Conservation (phyloP, 1,284 basidiomycete species). For the Coniferiporia weirii region DNA sequence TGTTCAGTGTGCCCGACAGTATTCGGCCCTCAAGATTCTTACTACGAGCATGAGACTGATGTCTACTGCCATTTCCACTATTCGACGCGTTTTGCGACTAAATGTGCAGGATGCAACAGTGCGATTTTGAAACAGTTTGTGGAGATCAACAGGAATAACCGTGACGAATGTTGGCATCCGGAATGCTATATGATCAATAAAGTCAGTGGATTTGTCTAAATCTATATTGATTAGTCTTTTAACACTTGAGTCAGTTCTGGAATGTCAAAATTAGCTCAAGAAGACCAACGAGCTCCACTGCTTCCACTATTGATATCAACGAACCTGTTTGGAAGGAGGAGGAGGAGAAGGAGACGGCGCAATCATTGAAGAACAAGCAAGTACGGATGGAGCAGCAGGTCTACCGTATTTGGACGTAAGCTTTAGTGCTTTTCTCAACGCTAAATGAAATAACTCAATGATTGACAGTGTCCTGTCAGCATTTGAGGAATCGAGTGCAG, state of each 20-base stretch:
- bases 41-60: conserved; percentile 96
- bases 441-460: conserved; percentile 5
- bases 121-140: conserved; percentile 99
- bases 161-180: conserved; percentile 99
- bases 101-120: conserved; percentile 95
- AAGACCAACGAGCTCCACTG: conserved; percentile 51
- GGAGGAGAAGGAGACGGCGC: conserved; percentile 75
- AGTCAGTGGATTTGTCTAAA: conserved; percentile 39
- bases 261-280: conserved; percentile 93
- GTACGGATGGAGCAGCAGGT: conserved; percentile 96
- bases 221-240: conserved; percentile 17
- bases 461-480: conserved; percentile 81
- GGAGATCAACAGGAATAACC: conserved; percentile 97
- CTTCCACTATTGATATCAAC: conserved; percentile 49
- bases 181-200: conserved; percentile 99
- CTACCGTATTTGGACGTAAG: conserved; percentile 95
- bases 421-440: conserved; percentile 15
- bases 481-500: conserved; percentile 98
- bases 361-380: conserved; percentile 88
- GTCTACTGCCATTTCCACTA: conserved; percentile 99
- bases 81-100: conserved; percentile 96
- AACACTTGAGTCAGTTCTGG: conserved; percentile 70
- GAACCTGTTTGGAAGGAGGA: conserved; percentile 63
- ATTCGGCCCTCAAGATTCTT: conserved; percentile 97
- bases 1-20: conserved; percentile 95